Evolutionary conservation across 1,284 basidiomycete genomes (phyloP).

Genomic region (Albatrellus sp.): DNA sequence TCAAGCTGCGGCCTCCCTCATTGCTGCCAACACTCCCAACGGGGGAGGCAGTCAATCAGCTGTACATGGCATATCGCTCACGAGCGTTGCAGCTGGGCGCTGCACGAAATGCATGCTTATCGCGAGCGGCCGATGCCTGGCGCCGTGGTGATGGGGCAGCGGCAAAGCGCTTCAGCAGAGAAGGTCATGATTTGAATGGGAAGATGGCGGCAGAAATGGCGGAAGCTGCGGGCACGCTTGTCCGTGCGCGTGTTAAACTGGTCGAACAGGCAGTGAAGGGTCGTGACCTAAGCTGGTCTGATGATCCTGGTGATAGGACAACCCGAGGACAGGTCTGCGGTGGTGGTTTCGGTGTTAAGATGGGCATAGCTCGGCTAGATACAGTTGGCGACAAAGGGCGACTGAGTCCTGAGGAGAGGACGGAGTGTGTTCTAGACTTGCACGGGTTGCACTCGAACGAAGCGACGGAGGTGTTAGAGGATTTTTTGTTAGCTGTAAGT

Average conservation of each 20-base stretch:
- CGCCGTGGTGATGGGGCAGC: slow-evolving; percentile 87
- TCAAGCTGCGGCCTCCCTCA: slow-evolving; percentile 72
- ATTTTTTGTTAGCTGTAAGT: slow-evolving; percentile 79
- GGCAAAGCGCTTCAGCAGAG: slow-evolving; percentile 86
- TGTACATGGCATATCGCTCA: slow-evolving; percentile 83
- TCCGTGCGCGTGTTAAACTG: slow-evolving; percentile 67
- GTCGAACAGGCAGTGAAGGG: slow-evolving; percentile 65
- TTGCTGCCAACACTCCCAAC: slow-evolving; percentile 84
- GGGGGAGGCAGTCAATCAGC: slow-evolving; percentile 61
- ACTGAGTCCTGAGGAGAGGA: slow-evolving; percentile 68
- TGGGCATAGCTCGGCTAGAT: slow-evolving; percentile 67
- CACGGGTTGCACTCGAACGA: slow-evolving; percentile 87
- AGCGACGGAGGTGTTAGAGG: slow-evolving; percentile 82
- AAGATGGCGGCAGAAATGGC: slow-evolving; percentile 82
- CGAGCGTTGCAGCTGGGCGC: slow-evolving; percentile 85
- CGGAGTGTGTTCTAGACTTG: slow-evolving; percentile 70
- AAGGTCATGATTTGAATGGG: slow-evolving; percentile 86
- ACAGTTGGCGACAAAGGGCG: slow-evolving; percentile 38
- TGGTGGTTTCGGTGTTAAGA: slow-evolving; percentile 69
- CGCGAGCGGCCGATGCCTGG: slow-evolving; percentile 92
- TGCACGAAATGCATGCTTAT: slow-evolving; percentile 89
- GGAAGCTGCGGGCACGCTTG: slow-evolving; percentile 66
- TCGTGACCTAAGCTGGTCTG: slow-evolving; percentile 65
- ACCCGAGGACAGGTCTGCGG: slow-evolving; percentile 71
- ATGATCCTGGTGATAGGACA: slow-evolving; percentile 72